These are phyloP conservation scores for Leishmania gerbilli DNA, from an alignment of 208 protist species.

Conservation along the genomic window DNA sequence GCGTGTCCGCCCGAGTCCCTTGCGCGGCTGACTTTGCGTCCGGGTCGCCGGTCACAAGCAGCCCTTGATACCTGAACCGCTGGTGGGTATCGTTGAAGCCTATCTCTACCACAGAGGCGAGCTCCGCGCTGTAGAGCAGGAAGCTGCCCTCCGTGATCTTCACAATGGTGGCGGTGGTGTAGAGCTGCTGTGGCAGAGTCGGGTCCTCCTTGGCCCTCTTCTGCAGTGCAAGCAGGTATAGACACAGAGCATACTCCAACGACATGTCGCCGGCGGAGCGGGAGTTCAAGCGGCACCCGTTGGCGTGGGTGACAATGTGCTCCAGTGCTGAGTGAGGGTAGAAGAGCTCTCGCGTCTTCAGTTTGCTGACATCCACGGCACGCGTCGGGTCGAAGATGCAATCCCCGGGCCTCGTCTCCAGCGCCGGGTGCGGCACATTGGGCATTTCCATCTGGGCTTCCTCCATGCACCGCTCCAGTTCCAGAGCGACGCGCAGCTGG, in stretches of 20 bases:
- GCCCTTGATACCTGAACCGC: constrained; percentile 26
- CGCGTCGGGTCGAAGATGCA: constrained; percentile 19
- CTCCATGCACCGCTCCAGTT: constrained; percentile 70
- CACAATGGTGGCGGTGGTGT: constrained; percentile 28
- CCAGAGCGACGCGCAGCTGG: constrained; percentile 78
- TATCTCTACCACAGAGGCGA: constrained; percentile 57
- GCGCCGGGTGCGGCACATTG: constrained; percentile 10
- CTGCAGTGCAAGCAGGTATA: constrained; percentile 73
- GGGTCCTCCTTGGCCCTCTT: constrained; percentile 29
- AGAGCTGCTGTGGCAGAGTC: constrained; percentile 17
- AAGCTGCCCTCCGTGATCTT: constrained; percentile 28
- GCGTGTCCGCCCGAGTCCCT: not conserved
- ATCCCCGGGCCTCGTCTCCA: constrained; percentile 22
- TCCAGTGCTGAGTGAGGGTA: constrained; percentile 58
- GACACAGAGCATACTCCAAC: constrained; percentile 65
- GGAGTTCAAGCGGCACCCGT: constrained; percentile 57
- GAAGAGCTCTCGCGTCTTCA: constrained; percentile 43
- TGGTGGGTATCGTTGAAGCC: constrained; percentile 55
- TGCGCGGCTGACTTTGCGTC: not conserved
- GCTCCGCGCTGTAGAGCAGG: constrained; percentile 44
- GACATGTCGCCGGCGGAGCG: constrained; percentile 60
- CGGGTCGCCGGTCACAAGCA: constrained; percentile 8
- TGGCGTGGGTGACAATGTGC: constrained; percentile 54
- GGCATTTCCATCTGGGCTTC: constrained; percentile 27
- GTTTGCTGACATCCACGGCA: constrained; percentile 41